Evolutionary conservation across 352 stramenopile species (phyloP), one percentile per base, ranked within the genome.

Genomic region (Thraustotheca clavata): DNA sequence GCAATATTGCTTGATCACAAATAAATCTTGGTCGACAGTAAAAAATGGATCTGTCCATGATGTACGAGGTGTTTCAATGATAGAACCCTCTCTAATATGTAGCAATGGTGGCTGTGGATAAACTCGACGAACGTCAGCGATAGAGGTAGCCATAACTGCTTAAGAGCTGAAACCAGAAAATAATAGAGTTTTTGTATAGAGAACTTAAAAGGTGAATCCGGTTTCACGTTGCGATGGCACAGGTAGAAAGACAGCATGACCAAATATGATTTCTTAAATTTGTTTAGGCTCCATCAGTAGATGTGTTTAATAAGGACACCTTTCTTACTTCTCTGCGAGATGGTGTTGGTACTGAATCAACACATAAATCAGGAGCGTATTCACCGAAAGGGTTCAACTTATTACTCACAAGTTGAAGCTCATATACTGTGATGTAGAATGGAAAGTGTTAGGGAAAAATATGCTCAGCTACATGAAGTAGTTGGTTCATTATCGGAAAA

Each of bases 401-500:
- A 59, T 20, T 39, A 20, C 27, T 1, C 5, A 32, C 5, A 0
- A 1, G 9, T 61, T 31, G n/a, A 20, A 12, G 4, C 29, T 16
- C 31, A 9, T 7, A 11, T 6, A 1, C 12, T 8, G 33, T 16
- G 14, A 33, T 20, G 8, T 61, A 93, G 83, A 1, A 95, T 95
- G 85, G 70, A 70, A 9, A 66, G 84, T 11, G 87, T 95, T 43
- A 71, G 83, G 55, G 80, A 91, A 39, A 79, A 87, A 24, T 84
- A 94, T 60, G 80, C 77, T 0, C 83, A 94, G 55, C 76, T 95
- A 4, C 79, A 88, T 55, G 72, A 81, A 31, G 86, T 94, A 0
- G 86, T 94, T 11, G 82, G 75, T 7, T 91, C 82, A 1, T 70
- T 94, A 5, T 94, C 83, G 1, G 82, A 93, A 16, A 95, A 95